Percentiles rank a stretch among this genome's conserved stretches.
These are phyloP conservation scores for Scheffersomyces cryptocercus DNA, from an alignment of 1,139 yeast genomes.

Conservation along the genomic window DNA sequence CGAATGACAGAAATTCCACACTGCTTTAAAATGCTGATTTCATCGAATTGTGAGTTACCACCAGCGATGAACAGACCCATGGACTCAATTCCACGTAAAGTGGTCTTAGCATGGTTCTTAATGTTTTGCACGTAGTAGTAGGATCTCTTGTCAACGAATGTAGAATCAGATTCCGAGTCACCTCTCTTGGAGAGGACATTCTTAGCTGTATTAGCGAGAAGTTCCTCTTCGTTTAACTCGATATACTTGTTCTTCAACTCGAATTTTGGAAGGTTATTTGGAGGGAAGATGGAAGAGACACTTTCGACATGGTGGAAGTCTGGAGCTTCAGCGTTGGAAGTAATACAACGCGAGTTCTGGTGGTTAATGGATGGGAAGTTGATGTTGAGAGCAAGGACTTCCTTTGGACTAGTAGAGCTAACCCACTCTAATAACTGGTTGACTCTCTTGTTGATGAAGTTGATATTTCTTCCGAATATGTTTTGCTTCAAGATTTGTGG, in stretches of 20 bases:
- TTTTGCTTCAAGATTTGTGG: constrained; percentile 19
- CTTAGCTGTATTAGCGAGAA: constrained; percentile 5
- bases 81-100: constrained; percentile 4
- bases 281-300: constrained; percentile 5
- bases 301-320: background rate
- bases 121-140: constrained; percentile 18
- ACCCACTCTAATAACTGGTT: constrained; percentile 9
- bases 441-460: constrained; percentile 27
- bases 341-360: constrained; percentile 25
- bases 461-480: constrained; percentile 25
- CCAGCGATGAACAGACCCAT: constrained; percentile 9
- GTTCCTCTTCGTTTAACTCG: constrained; percentile 2
- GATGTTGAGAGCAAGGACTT: constrained; percentile 21
- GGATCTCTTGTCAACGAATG: constrained; percentile 19
- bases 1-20: constrained; percentile 27
- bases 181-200: background rate
- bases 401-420: constrained; percentile 3
- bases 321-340: constrained; percentile 10
- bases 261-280: constrained; percentile 6
- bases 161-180: constrained; percentile 10
- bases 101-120: constrained; percentile 3
- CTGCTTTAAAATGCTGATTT: constrained; percentile 13
- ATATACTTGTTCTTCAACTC: constrained; percentile 10
- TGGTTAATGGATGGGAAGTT: constrained; percentile 36
- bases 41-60: constrained; percentile 10